These are phyloP conservation scores for Calonectria pseudoreteaudii DNA, from an alignment of 2,329 filamentous ascomycete genomes.

Conservation along the genomic window DNA sequence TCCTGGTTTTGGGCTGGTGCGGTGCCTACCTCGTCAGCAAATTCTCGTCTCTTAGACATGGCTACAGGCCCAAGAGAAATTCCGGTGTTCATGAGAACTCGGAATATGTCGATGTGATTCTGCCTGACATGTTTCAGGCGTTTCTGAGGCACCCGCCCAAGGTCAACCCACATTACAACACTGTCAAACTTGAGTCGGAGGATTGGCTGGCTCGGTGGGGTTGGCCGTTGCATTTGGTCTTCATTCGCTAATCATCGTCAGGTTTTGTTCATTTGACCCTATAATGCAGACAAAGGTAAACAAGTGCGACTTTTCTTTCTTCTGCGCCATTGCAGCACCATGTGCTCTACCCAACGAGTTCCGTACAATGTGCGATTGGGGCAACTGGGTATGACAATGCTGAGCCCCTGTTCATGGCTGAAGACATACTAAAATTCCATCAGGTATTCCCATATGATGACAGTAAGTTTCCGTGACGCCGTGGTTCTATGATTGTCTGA, in stretches of 20 bases:
- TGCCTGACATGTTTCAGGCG: not conserved
- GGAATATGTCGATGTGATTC: not conserved
- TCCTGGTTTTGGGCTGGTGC: too few species aligned
- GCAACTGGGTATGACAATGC: not conserved
- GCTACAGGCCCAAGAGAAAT: not conserved
- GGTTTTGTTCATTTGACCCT: not conserved
- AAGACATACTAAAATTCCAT: not conserved
- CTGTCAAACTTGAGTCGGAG: not conserved
- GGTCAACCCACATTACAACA: not conserved
- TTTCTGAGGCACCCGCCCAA: not conserved
- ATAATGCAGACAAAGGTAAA: not conserved
- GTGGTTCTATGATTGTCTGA: not conserved
- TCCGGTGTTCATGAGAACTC: not conserved
- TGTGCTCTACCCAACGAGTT: not conserved
- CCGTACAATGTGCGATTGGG: slow-evolving; percentile 1
- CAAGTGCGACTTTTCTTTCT: slow-evolving; percentile 2
- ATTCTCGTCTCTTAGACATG: not conserved
- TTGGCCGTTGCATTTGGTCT: not conserved
- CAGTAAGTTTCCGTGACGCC: not conserved
- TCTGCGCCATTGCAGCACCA: not conserved
- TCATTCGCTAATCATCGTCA: not conserved
- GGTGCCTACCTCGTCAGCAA: not conserved
- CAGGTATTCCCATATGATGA: slow-evolving; percentile 6
- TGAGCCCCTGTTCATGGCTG: not conserved
- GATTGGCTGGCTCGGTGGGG: not conserved